Evolutionary conservation across 2,329 filamentous ascomycete genomes (phyloP).

Genomic region (Gliomastix tumulicola): DNA sequence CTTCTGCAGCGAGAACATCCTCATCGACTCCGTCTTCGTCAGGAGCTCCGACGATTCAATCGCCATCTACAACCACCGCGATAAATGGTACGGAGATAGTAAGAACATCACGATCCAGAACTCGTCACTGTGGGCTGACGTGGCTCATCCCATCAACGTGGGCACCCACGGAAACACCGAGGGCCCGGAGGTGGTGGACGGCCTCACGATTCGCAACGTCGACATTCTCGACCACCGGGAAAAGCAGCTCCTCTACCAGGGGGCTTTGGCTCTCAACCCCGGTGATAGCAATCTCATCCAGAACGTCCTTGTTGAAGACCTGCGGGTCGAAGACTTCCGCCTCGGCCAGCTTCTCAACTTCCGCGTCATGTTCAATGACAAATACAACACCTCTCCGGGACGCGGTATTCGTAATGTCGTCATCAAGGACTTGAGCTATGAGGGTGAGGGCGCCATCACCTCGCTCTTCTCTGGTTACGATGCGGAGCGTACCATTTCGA

Average conservation of each 20-base stretch:
- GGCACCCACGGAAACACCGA: constrained; percentile 25
- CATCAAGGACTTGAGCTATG: not conserved
- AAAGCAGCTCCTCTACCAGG: constrained; percentile 24
- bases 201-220: constrained; percentile 17
- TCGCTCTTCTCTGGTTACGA: not conserved
- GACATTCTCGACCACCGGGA: constrained; percentile 28
- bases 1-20: constrained; percentile 11
- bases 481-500: not conserved
- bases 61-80: constrained; percentile 20
- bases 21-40: constrained; percentile 19
- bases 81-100: constrained; percentile 18
- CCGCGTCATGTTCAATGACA: constrained; percentile 22
- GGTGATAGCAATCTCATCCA: constrained; percentile 22
- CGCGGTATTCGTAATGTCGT: constrained; percentile 13
- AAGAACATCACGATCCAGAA: constrained; percentile 19
- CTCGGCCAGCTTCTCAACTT: constrained; percentile 23
- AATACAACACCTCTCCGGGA: constrained; percentile 23
- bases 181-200: constrained; percentile 14
- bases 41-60: constrained; percentile 24
- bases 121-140: constrained; percentile 18
- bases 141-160: constrained; percentile 23
- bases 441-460: not conserved
- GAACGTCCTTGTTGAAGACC: constrained; percentile 16
- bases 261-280: constrained; percentile 22
- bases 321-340: constrained; percentile 21